Evolutionary conservation across 2,329 filamentous ascomycete species (phyloP).

Genomic region (Alternaria rosae): DNA sequence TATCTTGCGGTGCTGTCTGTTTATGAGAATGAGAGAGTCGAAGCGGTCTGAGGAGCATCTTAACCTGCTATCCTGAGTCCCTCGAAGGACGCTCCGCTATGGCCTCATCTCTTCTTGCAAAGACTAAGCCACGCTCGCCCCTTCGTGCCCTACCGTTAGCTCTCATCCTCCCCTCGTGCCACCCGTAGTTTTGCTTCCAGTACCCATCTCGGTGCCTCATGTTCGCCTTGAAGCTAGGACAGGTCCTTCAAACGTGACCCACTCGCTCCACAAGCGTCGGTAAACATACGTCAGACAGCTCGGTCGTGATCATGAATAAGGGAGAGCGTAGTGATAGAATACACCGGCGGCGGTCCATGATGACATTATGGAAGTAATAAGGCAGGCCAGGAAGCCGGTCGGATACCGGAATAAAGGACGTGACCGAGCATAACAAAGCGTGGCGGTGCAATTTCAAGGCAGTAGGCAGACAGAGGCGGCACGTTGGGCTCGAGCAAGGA

Average conservation of each 20-base stretch:
- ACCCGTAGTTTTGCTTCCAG: background rate
- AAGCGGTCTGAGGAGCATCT: background rate
- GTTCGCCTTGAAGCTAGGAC: background rate
- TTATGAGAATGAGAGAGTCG: background rate
- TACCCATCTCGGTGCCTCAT: background rate
- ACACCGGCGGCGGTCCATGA: background rate
- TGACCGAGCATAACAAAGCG: fast-evolving
- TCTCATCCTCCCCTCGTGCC: background rate
- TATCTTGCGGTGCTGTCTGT: background rate
- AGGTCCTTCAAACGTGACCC: background rate
- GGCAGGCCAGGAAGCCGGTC: background rate
- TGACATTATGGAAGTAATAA: background rate
- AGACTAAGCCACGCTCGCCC: background rate
- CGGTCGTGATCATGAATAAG: background rate
- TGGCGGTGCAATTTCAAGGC: background rate
- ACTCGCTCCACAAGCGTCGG: background rate
- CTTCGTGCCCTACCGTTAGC: background rate
- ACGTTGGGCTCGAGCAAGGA: background rate
- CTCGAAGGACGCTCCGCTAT: background rate
- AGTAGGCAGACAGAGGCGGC: background rate
- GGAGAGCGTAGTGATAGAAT: background rate
- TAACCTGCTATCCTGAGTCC: background rate
- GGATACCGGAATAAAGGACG: background rate
- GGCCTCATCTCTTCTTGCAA: background rate
- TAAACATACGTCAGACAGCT: background rate